Conservation (phyloP, 495 filamentous ascomycete genomes). For the Talaromyces proteolyticus region DNA sequence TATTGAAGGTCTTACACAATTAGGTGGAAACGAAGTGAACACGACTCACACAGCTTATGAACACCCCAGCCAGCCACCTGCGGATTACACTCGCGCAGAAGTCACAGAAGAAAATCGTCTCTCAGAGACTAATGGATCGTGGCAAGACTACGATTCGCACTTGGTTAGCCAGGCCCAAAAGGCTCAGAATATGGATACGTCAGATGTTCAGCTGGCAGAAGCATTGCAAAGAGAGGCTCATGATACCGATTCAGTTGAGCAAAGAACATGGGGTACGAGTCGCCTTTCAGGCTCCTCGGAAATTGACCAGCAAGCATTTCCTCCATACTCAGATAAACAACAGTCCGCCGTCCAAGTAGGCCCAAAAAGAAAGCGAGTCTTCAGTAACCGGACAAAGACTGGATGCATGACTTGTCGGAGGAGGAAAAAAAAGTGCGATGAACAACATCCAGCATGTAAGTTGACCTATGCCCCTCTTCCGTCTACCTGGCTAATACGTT, state of each 20-base stretch:
- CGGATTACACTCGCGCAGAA: constrained; percentile 22
- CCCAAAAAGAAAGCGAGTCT: constrained; percentile 79
- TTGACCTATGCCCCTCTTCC: not conserved
- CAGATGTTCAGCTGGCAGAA: constrained; percentile 43
- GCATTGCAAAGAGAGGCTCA: constrained; percentile 44
- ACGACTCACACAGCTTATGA: constrained; percentile 18
- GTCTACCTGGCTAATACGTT: not conserved
- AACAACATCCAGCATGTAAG: constrained; percentile 88
- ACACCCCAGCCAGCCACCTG: constrained; percentile 16
- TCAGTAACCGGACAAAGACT: constrained; percentile 95
- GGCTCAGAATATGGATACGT: constrained; percentile 42
- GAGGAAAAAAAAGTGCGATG: constrained; percentile 98
- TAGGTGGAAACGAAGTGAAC: constrained; percentile 11
- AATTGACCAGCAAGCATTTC: constrained; percentile 26
- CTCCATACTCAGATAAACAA: constrained; percentile 33
- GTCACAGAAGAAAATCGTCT: constrained; percentile 22
- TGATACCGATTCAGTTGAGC: constrained; percentile 27
- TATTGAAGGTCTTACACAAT: constrained; percentile 9
- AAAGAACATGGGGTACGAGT: constrained; percentile 20
- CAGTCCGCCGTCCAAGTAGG: constrained; percentile 53
- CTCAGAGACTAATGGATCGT: constrained; percentile 24
- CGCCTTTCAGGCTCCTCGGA: constrained; percentile 24
- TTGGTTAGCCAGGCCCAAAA: constrained; percentile 36
- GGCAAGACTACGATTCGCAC: constrained; percentile 38
- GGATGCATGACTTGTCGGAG: constrained; percentile 92